Evolutionary conservation across 1,139 yeast species (phyloP).

Genomic region (Candida mesenterica): DNA sequence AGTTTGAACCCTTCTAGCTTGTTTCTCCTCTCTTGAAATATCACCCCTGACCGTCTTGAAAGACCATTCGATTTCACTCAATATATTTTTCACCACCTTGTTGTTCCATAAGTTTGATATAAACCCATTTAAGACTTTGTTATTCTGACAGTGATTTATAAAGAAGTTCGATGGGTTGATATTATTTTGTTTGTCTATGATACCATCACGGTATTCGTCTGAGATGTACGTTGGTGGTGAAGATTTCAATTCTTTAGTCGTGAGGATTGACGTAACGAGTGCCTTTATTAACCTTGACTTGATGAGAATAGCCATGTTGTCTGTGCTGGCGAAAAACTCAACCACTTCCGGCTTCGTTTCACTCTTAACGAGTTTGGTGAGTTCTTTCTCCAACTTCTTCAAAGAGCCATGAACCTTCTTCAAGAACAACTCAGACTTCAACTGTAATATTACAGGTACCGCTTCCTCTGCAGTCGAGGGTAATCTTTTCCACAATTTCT

Average conservation of each 20-base stretch:
- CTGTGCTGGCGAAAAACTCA: slow-evolving; percentile 20
- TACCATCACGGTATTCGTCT: slow-evolving; percentile 20
- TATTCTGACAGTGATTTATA: slow-evolving; percentile 42
- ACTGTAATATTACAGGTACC: slow-evolving; percentile 35
- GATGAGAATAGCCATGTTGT: slow-evolving; percentile 25
- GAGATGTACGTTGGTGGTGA: slow-evolving; percentile 36
- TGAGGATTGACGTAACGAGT: slow-evolving; percentile 23
- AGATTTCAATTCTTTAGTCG: slow-evolving; percentile 24
- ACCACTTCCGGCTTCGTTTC: slow-evolving; percentile 25
- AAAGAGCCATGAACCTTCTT: slow-evolving; percentile 51
- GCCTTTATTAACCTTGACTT: slow-evolving; percentile 35
- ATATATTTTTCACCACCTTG: slow-evolving; percentile 45
- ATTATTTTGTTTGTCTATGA: slow-evolving; percentile 27
- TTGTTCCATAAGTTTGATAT: slow-evolving; percentile 62
- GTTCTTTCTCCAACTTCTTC: slow-evolving; percentile 39
- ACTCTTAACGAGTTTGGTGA: slow-evolving; percentile 28
- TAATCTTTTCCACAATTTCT: slow-evolving; percentile 42
- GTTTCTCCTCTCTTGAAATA: slow-evolving; percentile 45
- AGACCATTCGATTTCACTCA: slow-evolving; percentile 54
- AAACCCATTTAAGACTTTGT: slow-evolving; percentile 40
- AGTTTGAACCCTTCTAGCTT: slow-evolving; percentile 25
- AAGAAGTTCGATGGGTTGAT: slow-evolving; percentile 51
- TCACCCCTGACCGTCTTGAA: slow-evolving; percentile 62
- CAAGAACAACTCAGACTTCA: slow-evolving; percentile 46
- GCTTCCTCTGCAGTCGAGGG: slow-evolving; percentile 45